These are phyloP conservation scores for Rhizopogon hawkerae DNA, from an alignment of 1,284 basidiomycete species.

Conservation along the genomic window DNA sequence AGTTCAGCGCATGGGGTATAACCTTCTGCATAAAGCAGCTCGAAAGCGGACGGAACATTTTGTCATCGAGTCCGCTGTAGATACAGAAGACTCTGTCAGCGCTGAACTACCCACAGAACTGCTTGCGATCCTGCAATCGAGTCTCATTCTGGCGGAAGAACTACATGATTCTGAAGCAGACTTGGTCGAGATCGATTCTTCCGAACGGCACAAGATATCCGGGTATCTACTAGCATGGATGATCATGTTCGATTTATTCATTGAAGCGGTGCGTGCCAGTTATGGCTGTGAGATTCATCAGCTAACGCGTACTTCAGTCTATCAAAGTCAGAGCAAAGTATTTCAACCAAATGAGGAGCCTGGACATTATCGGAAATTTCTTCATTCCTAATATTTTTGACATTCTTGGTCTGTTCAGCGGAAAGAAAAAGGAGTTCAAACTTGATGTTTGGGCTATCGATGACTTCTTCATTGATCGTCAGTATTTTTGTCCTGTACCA, in stretches of 20 bases:
- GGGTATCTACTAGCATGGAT: constrained; percentile 86
- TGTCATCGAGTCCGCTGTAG: constrained; percentile 80
- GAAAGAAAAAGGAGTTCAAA: constrained; percentile 59
- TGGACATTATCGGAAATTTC: constrained; percentile 52
- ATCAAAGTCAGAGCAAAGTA: constrained; percentile 76
- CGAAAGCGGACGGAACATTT: constrained; percentile 66
- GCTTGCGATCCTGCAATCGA: constrained; percentile 51
- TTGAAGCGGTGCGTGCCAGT: constrained; percentile 59
- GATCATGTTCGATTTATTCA: constrained; percentile 81
- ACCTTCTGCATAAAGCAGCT: constrained; percentile 56
- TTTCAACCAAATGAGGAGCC: constrained; percentile 74
- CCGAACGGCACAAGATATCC: constrained; percentile 32
- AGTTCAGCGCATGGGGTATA: constrained; percentile 67
- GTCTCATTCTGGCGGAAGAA: constrained; percentile 33
- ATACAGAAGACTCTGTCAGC: constrained; percentile 43
- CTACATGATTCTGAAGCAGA: constrained; percentile 29
- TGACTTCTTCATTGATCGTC: constrained; percentile 77
- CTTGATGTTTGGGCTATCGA: constrained; percentile 80
- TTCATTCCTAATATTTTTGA: constrained; percentile 75
- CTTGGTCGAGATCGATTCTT: constrained; percentile 12
- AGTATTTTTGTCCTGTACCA: constrained; percentile 22
- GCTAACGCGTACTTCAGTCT: constrained; percentile 41
- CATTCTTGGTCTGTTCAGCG: constrained; percentile 57
- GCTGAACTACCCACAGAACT: constrained; percentile 60
- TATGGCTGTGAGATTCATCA: not conserved